Conservation (phyloP, 2,329 filamentous ascomycete species). For the Hypoxylon sp. region DNA sequence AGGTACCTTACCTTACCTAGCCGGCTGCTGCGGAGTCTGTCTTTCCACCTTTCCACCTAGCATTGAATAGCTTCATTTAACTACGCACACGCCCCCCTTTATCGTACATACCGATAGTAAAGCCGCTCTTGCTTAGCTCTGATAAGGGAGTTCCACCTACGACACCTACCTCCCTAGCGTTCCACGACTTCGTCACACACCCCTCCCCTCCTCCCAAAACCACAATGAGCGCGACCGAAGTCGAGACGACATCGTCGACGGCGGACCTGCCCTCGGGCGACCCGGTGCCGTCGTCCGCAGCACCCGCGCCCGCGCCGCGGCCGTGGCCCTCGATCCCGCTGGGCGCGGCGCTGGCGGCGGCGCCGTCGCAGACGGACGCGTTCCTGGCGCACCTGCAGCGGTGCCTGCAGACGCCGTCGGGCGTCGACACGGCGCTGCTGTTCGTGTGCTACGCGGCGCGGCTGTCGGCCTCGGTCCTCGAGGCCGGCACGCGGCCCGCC, state of each 20-base stretch:
- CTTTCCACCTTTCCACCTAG: too few relatives aligned
- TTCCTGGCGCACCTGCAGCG: constrained; percentile 66
- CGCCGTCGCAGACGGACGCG: constrained; percentile 56
- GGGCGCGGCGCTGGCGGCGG: constrained; percentile 44
- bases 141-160: constrained; percentile 5
- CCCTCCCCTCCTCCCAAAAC: neutral
- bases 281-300: constrained; percentile 45
- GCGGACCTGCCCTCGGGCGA: constrained; percentile 50
- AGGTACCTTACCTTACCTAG: too few relatives aligned
- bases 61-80: too few relatives aligned
- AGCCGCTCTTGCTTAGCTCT: neutral
- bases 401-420: constrained; percentile 71
- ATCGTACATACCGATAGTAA: constrained; percentile 14
- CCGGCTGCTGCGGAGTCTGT: neutral
- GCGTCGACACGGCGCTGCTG: constrained; percentile 74
- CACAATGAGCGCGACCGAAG: constrained; percentile 39
- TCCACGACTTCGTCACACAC: too few relatives aligned
- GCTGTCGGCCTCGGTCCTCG: constrained; percentile 60
- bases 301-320: constrained; percentile 36
- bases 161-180: constrained; percentile 7
- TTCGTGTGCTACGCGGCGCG: constrained; percentile 73
- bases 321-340: constrained; percentile 40
- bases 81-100: neutral
- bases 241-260: constrained; percentile 36
- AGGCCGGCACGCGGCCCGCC: constrained; percentile 62